Evolutionary conservation across 352 stramenopile species (phyloP).

Genomic region (Globisporangium abappressorium): DNA sequence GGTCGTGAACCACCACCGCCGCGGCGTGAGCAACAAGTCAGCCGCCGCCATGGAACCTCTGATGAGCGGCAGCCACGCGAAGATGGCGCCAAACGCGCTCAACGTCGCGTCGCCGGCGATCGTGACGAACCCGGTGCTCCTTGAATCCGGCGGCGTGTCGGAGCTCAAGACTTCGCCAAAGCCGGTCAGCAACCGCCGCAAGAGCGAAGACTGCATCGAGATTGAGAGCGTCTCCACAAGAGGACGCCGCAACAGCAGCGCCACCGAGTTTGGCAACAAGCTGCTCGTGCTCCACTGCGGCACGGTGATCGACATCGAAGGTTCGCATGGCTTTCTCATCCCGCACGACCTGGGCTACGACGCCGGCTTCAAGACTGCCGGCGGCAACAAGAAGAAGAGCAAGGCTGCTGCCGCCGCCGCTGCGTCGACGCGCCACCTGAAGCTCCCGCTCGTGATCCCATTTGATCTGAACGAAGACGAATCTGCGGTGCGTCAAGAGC

Average conservation of each 20-base stretch:
- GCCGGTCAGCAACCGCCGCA: conserved; percentile 7
- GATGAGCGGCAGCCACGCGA: conserved; percentile 20
- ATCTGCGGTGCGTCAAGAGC: conserved; percentile 36
- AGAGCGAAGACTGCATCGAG: conserved; percentile 19
- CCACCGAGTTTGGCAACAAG: conserved; percentile 39
- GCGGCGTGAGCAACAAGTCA: conserved; percentile 11
- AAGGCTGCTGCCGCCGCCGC: conserved; percentile 1
- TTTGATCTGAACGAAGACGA: conserved; percentile 59
- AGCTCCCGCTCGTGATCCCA: conserved; percentile 66
- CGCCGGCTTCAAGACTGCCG: conserved; percentile 13
- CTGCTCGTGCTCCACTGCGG: conserved; percentile 72
- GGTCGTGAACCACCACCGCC: conserved; percentile 19
- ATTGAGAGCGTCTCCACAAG: conserved; percentile 13
- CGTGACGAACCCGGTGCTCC: conserved; percentile 19
- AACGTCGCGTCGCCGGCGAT: conserved; percentile 46
- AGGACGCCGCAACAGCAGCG: conserved; percentile 23
- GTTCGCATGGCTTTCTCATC: conserved; percentile 73
- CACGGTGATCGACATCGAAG: conserved; percentile 77
- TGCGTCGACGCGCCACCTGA: conserved; percentile 23
- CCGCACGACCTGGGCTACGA: conserved; percentile 57
- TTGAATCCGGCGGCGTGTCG: conserved; percentile 18
- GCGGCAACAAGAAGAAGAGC: conserved; percentile 15
- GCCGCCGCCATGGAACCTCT: conserved; percentile 13
- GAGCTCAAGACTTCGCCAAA: conserved; percentile 10
- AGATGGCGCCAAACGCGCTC: conserved; percentile 22